These are phyloP conservation scores for Psilocybe mexicana DNA, from an alignment of 1,284 basidiomycete species.

Conservation along the genomic window DNA sequence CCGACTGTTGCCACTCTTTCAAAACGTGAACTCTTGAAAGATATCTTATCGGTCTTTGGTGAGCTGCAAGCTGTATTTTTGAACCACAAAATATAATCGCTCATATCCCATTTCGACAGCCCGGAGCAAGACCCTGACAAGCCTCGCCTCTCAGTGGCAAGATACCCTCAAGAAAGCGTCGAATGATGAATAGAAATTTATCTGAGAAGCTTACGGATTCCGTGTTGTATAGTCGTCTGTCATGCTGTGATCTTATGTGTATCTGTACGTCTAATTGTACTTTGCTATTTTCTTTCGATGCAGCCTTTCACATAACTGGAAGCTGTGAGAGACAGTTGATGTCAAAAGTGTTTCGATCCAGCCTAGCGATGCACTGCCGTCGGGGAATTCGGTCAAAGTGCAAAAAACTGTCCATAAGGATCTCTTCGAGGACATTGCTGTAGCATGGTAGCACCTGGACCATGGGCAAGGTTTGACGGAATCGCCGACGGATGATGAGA, in stretches of 20 bases:
- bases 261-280: background rate
- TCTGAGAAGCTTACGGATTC: background rate
- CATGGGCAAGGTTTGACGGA: too few relatives aligned
- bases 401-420: too few relatives aligned
- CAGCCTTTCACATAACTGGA: too few relatives aligned
- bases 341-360: too few relatives aligned
- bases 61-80: constrained; percentile 23
- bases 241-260: background rate
- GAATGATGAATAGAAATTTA: constrained; percentile 40
- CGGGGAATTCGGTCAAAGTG: too few relatives aligned
- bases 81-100: background rate
- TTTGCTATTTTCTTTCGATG: too few relatives aligned
- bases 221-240: background rate
- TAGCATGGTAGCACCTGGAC: too few relatives aligned
- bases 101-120: constrained; percentile 39
- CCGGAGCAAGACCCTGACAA: constrained; percentile 69
- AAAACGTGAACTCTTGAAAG: constrained; percentile 80
- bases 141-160: constrained; percentile 78
- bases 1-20: constrained; percentile 65
- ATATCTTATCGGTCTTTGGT: constrained; percentile 80
- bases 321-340: too few relatives aligned
- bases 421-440: too few relatives aligned
- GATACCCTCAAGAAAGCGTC: constrained; percentile 67
- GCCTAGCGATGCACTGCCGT: too few relatives aligned
- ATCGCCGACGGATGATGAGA: too few relatives aligned